phyloP scores from a whole-genome alignment of 2,329 filamentous ascomycete genomes.

The Verticillium zaregamsianum region DNA sequence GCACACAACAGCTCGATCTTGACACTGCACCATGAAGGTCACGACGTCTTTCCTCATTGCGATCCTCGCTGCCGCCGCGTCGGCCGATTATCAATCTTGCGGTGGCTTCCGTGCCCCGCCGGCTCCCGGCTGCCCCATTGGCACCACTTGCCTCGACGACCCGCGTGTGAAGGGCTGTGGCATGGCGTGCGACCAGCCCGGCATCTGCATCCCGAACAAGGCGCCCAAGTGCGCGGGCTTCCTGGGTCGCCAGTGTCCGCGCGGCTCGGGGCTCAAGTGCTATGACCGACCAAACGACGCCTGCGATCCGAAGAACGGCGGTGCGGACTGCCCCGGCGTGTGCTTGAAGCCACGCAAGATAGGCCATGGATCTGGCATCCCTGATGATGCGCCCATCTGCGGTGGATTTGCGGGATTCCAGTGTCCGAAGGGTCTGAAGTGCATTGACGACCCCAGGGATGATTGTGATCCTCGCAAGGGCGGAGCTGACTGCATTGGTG shows the following conservation, averaged over 20 bases:
- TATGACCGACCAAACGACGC: conserved; percentile 22
- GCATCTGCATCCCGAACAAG: conserved; percentile 25
- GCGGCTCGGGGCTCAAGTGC: conserved; percentile 17
- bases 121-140: conserved; percentile 16
- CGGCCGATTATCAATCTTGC: conserved; percentile 22
- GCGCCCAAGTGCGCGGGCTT: conserved; percentile 20
- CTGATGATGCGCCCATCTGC: conserved; percentile 15
- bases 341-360: conserved; percentile 15
- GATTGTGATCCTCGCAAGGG: conserved; percentile 20
- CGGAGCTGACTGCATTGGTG: conserved; percentile 24
- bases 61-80: conserved; percentile 10
- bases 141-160: conserved; percentile 25
- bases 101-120: conserved; percentile 23
- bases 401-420: conserved; percentile 18
- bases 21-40: not conserved
- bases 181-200: conserved; percentile 28
- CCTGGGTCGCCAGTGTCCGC: conserved; percentile 18
- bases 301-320: conserved; percentile 22
- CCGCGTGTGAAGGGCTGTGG: conserved; percentile 26
- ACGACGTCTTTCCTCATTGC: conserved; percentile 14
- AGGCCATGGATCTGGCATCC: conserved; percentile 7
- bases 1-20: not conserved
- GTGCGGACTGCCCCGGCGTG: conserved; percentile 24
- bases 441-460: conserved; percentile 23
- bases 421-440: conserved; percentile 22